These are phyloP conservation scores for Debaryomyces udenii DNA, from an alignment of 1,139 yeast genomes.

Conservation along the genomic window DNA sequence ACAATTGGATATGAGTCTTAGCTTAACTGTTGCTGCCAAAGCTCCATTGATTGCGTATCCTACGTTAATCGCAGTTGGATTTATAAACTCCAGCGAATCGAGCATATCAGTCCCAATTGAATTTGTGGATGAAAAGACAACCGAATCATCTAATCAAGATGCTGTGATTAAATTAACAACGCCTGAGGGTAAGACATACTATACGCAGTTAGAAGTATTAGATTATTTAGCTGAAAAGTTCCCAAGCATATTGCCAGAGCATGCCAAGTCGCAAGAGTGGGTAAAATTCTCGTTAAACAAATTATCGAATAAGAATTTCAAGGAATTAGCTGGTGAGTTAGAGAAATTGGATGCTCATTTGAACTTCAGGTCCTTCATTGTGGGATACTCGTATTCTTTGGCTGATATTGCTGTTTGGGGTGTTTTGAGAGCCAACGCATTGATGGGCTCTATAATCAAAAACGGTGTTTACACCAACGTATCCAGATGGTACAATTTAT, in stretches of 20 bases:
- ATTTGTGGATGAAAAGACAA: conserved; percentile 64
- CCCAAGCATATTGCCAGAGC: conserved; percentile 40
- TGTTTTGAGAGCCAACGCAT: conserved; percentile 86
- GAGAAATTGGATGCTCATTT: conserved; percentile 82
- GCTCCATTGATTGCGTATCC: conserved; percentile 83
- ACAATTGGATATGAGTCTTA: conserved; percentile 27
- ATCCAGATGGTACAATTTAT: conserved; percentile 88
- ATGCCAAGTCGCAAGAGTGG: conserved; percentile 57
- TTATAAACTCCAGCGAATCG: conserved; percentile 58
- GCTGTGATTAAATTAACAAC: conserved; percentile 49
- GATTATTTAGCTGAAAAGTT: conserved; percentile 48
- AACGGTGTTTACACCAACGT: conserved; percentile 50
- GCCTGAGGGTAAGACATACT: conserved; percentile 47
- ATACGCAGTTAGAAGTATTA: conserved; percentile 49
- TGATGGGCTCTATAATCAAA: conserved; percentile 88
- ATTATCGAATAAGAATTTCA: conserved; percentile 82
- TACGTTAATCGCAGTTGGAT: conserved; percentile 75
- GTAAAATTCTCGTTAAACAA: conserved; percentile 66
- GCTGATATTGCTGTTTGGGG: conserved; percentile 96
- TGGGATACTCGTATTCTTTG: conserved; percentile 64
- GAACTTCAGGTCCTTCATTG: conserved; percentile 79
- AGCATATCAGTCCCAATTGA: conserved; percentile 57
- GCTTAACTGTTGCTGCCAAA: conserved; percentile 77
- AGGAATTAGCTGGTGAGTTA: conserved; percentile 74
- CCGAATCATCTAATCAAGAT: conserved; percentile 40